Percentiles rank a stretch among this genome's conserved stretches.
These are phyloP conservation scores for Rosellinia necatrix DNA, from an alignment of 2,329 filamentous ascomycete species.

Conservation along the genomic window DNA sequence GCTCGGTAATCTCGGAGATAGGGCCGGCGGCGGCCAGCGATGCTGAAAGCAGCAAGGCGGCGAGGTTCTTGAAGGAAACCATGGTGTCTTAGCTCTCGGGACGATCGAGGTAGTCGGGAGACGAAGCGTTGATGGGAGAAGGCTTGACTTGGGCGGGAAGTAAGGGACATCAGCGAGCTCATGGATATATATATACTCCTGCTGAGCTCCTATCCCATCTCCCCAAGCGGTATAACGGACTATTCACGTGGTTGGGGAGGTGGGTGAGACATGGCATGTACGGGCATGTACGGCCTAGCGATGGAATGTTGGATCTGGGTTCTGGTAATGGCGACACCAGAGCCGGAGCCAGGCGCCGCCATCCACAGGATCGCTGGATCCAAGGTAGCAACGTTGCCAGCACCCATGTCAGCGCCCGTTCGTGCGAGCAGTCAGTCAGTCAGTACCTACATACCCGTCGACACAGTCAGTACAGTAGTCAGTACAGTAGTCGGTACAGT, in stretches of 20 bases:
- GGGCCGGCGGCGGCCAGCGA: constrained; percentile 33
- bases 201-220: constrained; percentile 13
- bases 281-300: constrained; percentile 8
- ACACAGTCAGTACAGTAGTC: no score
- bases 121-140: constrained; percentile 7
- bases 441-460: no score
- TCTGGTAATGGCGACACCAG: constrained; percentile 9
- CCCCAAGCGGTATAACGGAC: neutral
- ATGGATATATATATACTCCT: constrained; percentile 25
- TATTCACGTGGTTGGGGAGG: constrained; percentile 32
- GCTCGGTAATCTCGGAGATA: constrained; percentile 28
- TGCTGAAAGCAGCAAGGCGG: constrained; percentile 34
- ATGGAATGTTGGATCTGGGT: constrained; percentile 21
- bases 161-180: constrained; percentile 19
- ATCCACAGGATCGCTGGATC: constrained; percentile 16
- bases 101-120: constrained; percentile 9
- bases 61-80: constrained; percentile 35
- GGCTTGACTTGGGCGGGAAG: constrained; percentile 11
- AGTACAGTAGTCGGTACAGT: no score
- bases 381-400: constrained; percentile 38
- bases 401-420: constrained; percentile 15
- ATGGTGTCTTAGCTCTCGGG: constrained; percentile 29
- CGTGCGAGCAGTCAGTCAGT: no score
- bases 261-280: constrained; percentile 16
- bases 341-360: constrained; percentile 19